Base-by-base conservation (phyloP, 2,329 filamentous ascomycete genomes). In the Colletotrichum phormii region DNA sequence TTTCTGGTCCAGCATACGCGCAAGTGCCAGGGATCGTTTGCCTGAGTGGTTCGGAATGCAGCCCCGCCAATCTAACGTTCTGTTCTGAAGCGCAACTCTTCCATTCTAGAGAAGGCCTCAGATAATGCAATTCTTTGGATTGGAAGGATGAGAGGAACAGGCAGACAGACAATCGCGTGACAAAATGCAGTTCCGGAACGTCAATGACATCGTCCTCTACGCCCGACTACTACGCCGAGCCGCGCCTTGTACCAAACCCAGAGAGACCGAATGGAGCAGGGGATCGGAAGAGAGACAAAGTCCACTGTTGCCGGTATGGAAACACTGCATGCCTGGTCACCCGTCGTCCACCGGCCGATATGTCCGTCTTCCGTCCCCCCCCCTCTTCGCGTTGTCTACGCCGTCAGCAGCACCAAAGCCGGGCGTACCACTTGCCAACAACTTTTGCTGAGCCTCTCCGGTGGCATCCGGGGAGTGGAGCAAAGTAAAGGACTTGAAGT, bases 401-500 rank as follows among this genome's bases (percentile, higher is more conserved):
- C 42, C 42, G 42, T 46, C 42, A 46, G 42, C 42, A 46, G 26
- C 60, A 51, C 60, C 60, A 51, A 33, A 62, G 60, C 60, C 42
- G 60, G 60, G 60, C 60, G 60, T 15, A 31, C 15, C 42, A 18
- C 5, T n/a, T 46, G 42, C 15, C 6, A 12, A n/a, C 18, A 8
- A 5, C 15, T 0, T 35, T 49, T 9, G 60, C 60, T 49, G 24
- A n/a, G 15, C 37, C n/a, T 49, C 26, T 49, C 59, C 59, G 37
- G 24, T 46, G 42, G 42, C 42, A n/a, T 26, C 37, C 37, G 18
- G 4, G 60, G 42, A 29, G 26, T 26, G 24, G 24, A 49, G 18
- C n/a, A 7, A n/a, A 46, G 18, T 8, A 46, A 46, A n/a, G 42
- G 42, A 46, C 6, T n/a, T 46, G 18, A n/a, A 42, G 35, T 42